Conservation (phyloP, 805 yeast genomes). For the Candida tibetensis region DNA sequence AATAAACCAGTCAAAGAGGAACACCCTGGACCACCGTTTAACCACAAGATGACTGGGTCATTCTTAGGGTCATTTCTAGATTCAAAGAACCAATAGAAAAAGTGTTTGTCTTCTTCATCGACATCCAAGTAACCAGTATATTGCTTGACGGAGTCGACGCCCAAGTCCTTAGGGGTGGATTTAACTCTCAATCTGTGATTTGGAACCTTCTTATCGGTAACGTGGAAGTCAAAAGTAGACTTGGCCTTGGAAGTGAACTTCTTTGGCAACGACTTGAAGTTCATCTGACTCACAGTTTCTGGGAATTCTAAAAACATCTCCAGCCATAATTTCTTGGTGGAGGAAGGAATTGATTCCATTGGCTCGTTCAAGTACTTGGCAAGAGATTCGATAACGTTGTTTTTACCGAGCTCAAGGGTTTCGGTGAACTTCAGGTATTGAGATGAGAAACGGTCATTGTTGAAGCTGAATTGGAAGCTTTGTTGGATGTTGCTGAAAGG, state of each 20-base stretch:
- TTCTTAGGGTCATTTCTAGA: conserved; percentile 81
- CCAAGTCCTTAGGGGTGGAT: conserved; percentile 61
- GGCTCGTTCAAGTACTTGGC: conserved; percentile 52
- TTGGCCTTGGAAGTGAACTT: conserved; percentile 10
- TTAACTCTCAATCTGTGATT: conserved; percentile 59
- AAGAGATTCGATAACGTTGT: conserved; percentile 44
- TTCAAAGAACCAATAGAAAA: conserved; percentile 93
- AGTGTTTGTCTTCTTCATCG: conserved; percentile 78
- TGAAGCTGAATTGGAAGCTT: conserved; percentile 13
- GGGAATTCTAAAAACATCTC: conserved; percentile 65
- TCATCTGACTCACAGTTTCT: conserved; percentile 47
- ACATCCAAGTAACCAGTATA: conserved; percentile 84
- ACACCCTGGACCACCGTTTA: conserved; percentile 97
- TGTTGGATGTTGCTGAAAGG: conserved; percentile 21
- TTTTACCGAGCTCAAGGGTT: conserved; percentile 11
- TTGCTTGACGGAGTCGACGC: conserved; percentile 79
- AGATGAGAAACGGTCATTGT: conserved; percentile 3
- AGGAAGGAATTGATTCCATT: conserved; percentile 45
- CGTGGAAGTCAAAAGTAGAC: conserved; percentile 37
- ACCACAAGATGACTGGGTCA: conserved; percentile 89
- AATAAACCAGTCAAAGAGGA: conserved; percentile 86
- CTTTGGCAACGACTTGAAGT: conserved; percentile 50
- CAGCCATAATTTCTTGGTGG: conserved; percentile 54
- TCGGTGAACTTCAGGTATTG: conserved; percentile 7
- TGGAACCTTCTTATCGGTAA: conserved; percentile 37